Percentiles rank a stretch among this genome's conserved stretches.
These are phyloP conservation scores for Schoenoplectus triqueter DNA, from an alignment of 202 grass and related monocot genomes.

Conservation along the genomic window DNA sequence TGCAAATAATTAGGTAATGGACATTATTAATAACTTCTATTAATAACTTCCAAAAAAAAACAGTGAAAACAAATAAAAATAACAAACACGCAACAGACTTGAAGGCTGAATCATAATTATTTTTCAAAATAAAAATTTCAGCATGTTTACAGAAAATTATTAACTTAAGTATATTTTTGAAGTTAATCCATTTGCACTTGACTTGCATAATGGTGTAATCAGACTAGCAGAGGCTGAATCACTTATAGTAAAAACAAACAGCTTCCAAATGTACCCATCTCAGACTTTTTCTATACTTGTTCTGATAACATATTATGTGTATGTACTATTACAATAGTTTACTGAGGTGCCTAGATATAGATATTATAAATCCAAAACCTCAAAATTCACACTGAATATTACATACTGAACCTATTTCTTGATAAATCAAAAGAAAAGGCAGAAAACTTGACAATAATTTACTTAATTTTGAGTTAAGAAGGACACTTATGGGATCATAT, in stretches of 20 bases:
- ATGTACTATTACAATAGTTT: no score
- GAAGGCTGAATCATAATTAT: not conserved
- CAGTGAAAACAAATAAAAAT: not conserved
- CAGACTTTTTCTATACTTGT: not conserved
- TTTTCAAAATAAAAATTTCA: not conserved
- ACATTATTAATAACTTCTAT: not conserved
- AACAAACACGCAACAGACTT: not conserved
- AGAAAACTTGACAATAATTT: not conserved
- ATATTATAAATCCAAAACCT: not conserved
- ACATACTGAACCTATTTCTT: constrained; percentile 6
- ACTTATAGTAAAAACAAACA: not conserved
- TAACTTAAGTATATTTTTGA: not conserved
- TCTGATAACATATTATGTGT: not conserved
- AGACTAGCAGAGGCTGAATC: not conserved
- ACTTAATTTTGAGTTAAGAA: constrained; percentile 23
- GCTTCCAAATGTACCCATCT: constrained; percentile 8
- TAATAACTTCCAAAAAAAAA: not conserved
- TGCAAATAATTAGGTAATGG: constrained; percentile 12
- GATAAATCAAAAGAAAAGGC: not conserved
- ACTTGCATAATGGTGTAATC: not conserved
- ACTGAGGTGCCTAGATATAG: no score
- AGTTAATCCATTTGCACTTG: not conserved
- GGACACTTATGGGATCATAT: not conserved
- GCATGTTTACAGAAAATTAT: not conserved
- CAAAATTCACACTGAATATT: constrained; percentile 15